A percentile compares a stretch with the other conserved stretches of the same genome.
These are phyloP conservation scores for Coriolopsis trogii DNA, from an alignment of 1,284 basidiomycete genomes.

Conservation along the genomic window DNA sequence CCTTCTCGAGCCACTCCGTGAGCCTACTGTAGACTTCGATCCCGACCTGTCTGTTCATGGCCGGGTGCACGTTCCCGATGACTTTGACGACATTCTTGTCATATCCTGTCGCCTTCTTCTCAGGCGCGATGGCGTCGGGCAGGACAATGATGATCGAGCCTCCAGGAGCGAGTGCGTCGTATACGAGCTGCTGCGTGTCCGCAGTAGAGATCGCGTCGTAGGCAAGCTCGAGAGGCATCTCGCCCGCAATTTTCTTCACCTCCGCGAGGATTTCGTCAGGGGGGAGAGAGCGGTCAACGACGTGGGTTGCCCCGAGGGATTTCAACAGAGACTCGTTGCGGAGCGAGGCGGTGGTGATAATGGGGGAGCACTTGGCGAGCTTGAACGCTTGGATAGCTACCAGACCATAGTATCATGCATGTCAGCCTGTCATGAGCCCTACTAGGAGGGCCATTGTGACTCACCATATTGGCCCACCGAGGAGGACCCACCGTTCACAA, in stretches of 20 bases:
- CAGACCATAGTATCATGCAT: background rate
- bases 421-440: background rate
- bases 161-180: conserved; percentile 32
- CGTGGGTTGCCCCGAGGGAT: conserved; percentile 53
- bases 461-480: conserved; percentile 41
- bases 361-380: conserved; percentile 45
- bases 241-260: conserved; percentile 11
- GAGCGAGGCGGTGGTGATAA: conserved; percentile 50
- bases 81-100: conserved; percentile 18
- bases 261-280: conserved; percentile 42
- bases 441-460: background rate
- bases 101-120: conserved; percentile 12
- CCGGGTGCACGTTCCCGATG: conserved; percentile 4
- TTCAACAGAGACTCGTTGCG: conserved; percentile 47
- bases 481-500: conserved; percentile 41
- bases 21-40: conserved; percentile 15
- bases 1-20: conserved; percentile 7
- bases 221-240: conserved; percentile 35
- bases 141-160: conserved; percentile 27
- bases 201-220: conserved; percentile 39
- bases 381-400: background rate
- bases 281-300: conserved; percentile 39
- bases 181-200: conserved; percentile 27
- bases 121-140: conserved; percentile 12
- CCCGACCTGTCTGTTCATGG: conserved; percentile 6